Evolutionary conservation across 805 yeast species (phyloP).

Genomic region (Starmerella bombicola): DNA sequence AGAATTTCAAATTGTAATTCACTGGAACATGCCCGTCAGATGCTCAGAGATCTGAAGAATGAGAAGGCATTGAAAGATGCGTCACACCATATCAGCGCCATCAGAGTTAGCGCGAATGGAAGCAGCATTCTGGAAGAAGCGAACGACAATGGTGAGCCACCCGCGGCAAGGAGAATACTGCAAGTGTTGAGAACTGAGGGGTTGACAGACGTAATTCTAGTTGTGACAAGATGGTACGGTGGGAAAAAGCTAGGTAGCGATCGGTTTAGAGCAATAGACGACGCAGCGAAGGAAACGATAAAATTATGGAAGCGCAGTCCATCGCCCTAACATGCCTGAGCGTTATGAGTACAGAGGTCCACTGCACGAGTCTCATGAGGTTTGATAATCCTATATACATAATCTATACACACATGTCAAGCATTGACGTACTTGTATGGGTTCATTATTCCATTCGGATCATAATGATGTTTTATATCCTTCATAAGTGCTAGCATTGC

Average conservation of each 20-base stretch:
- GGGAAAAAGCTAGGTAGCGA: conserved; percentile 63
- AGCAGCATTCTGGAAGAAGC: conserved; percentile 41
- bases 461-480: conserved; percentile 65
- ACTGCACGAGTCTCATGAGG: too few relatives aligned
- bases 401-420: background rate
- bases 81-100: conserved; percentile 66
- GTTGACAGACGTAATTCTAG: conserved; percentile 44
- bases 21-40: conserved; percentile 33
- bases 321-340: too few relatives aligned
- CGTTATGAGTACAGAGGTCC: too few relatives aligned
- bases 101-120: conserved; percentile 39
- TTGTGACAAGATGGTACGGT: conserved; percentile 74
- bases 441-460: conserved; percentile 83
- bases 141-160: conserved; percentile 61
- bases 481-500: conserved; percentile 63
- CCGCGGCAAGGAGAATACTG: conserved; percentile 53
- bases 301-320: conserved; percentile 20
- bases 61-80: conserved; percentile 45
- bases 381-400: too few relatives aligned
- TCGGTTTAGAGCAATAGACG: conserved; percentile 55
- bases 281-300: conserved; percentile 43
- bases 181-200: conserved; percentile 41
- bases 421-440: conserved; percentile 59
- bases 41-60: conserved; percentile 28
- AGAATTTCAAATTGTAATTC: conserved; percentile 36